These are phyloP conservation scores for Capsicum rhomboideum DNA, from an alignment of 257 asterid species.

Conservation along the genomic window DNA sequence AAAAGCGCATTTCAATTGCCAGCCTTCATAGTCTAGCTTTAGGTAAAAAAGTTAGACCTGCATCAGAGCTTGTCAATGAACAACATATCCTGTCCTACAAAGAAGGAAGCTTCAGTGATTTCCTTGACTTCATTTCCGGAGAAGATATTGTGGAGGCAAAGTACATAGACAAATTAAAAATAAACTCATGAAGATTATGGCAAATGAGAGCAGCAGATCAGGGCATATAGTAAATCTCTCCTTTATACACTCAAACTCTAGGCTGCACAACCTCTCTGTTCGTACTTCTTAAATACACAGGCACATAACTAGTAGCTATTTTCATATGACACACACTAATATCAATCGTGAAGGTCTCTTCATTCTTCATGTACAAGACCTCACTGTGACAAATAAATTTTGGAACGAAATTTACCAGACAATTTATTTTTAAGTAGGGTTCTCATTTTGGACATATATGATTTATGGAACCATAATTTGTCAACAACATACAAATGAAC, in stretches of 20 bases:
- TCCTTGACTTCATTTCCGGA: constrained; percentile 36
- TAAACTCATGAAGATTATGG: background rate
- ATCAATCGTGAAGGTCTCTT: no score
- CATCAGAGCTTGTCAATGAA: constrained; percentile 40
- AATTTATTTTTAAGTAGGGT: no score
- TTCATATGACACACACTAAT: background rate
- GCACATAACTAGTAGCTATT: background rate
- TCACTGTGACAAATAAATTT: background rate
- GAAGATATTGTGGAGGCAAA: constrained; percentile 28
- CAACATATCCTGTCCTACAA: constrained; percentile 31
- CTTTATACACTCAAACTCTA: background rate
- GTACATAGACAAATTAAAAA: constrained; percentile 35
- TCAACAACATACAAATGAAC: background rate
- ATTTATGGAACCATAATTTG: background rate
- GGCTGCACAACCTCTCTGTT: background rate
- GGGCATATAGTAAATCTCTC: background rate
- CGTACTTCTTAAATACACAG: background rate
- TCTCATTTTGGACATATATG: no score
- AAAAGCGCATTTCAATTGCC: constrained; percentile 40
- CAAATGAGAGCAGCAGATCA: background rate
- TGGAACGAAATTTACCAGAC: no score
- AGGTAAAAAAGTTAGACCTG: constrained; percentile 36
- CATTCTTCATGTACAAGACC: background rate
- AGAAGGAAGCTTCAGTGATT: constrained; percentile 41
- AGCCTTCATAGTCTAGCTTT: constrained; percentile 47